Evolutionary conservation across 2,329 filamentous ascomycete genomes (phyloP), one percentile per base, ranked within the genome.

Genomic region (Trichoderma arundinaceum): DNA sequence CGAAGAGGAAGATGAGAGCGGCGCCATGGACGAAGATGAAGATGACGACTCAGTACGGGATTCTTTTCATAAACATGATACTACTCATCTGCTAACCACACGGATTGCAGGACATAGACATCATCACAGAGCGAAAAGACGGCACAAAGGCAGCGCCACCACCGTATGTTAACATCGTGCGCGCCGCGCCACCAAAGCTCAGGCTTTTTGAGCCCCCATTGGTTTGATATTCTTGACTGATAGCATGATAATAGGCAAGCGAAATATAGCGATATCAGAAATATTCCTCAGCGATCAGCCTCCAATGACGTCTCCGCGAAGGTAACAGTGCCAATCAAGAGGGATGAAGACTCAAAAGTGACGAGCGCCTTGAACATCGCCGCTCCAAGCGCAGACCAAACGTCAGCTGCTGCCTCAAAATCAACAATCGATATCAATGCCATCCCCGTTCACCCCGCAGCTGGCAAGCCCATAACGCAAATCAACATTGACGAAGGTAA

Each of bases 381-480:
- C 17, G 72, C 74, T 1, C 77, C 79, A 4, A 86, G 80, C 77
- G 84, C 80, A 77, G 78, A 84, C 69, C 73, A 82, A 68, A 85
- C 87, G 57, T 86, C 86, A 1, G 80, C 89, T 71, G 81, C 95
- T 76, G 81, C 92, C 77, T 81, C 90, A 46, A 94, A 90, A 66
- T 97, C 93, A 12, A 94, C 88, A 56, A 86, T 98, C 68, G 92
- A 98, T 74, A 86, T 97, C 62, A 88, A 96, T 76, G 90, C 85
- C 4, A 91, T 93, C 69, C 94, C 95, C 0, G 80, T 90, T 2
- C 94, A 96, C 76, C 88, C 90, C 17, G 82, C 85, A 3, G 89
- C 88, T 22, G 95, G 96, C 71, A 94, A 95, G 72, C 91, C 95
- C 71, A 87, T 93, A 61, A 90, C 88, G 7, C 90, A 88, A 68